Evolutionary conservation across 164 flowering plant genomes (phyloP), one percentile per base, ranked within the genome.

Genomic region (Chimonanthus praecox): DNA sequence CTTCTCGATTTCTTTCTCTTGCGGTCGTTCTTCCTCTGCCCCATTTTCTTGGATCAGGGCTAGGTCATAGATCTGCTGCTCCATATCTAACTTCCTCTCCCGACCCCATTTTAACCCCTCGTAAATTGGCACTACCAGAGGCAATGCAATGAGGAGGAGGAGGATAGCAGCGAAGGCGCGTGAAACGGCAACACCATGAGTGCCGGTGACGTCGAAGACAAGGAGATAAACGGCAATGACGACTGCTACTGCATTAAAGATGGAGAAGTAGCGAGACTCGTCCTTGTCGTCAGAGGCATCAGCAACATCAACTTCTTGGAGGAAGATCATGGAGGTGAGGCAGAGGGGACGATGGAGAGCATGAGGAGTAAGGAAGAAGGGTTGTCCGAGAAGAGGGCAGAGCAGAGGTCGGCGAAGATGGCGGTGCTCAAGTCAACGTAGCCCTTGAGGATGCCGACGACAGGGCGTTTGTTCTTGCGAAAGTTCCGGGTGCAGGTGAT

Each of bases 381-480:
- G 74, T 79, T 84, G 69, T 79, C 78, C 60, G 87, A 44, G 82
- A 91, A 94, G 43, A 94, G 78, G 3, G 95, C 97, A 0, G 84
- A 47, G 77, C 89, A 86, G 72, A 91, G 47, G 73, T 90, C 94
- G 60, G 98, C 90, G 84, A 93, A 93, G 6, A 93, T 93, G 46
- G 97, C 98, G 3, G 97, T 93, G 85, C 95, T 90, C 15, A 93
- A 82, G 0, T 95, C 98, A 0, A 91, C 87, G 68, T 82, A 91
- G 15, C 98, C 98, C 69, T 91, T 93, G 15, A 93, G 78, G 33
- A 93, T 91, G 2, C 98, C 98, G 1, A 95, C 85, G 5, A 91
- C 97, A 0, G 98, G 98, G 2, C 97, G 97, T 2, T 94, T 69
- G 79, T 90, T 91, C 45, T 78, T 82, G 20, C 92, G 75, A 85